These are phyloP conservation scores for Carex scoparia DNA, from an alignment of 176 grass and related monocot genomes.

Conservation along the genomic window DNA sequence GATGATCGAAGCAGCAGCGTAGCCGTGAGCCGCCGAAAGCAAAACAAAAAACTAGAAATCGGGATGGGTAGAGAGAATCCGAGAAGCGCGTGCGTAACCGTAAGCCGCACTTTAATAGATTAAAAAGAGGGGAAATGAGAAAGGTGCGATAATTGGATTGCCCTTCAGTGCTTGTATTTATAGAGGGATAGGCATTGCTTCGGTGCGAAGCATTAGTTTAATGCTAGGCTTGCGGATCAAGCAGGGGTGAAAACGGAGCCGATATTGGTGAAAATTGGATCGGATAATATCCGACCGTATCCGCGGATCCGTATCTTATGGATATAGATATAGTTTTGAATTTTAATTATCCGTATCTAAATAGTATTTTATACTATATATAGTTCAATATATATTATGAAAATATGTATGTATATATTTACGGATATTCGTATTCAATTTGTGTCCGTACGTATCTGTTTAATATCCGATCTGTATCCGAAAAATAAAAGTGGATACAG, in stretches of 20 bases:
- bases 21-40: conserved; percentile 22
- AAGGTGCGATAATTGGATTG: not conserved
- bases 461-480: no score
- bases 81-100: conserved; percentile 75
- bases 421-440: no score
- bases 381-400: no score
- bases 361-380: no score
- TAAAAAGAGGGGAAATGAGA: not conserved
- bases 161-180: not conserved
- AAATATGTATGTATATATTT: no score
- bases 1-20: conserved; percentile 31
- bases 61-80: not conserved
- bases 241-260: not conserved
- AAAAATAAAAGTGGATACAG: no score
- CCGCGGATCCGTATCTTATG: no score
- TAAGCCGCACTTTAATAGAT: conserved; percentile 55
- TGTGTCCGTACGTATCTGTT: no score
- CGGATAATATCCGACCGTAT: no score
- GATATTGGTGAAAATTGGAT: no score
- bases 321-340: no score
- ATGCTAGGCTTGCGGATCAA: not conserved
- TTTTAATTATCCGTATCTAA: no score
- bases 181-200: conserved; percentile 9
- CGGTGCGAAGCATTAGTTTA: not conserved
- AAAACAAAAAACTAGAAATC: not conserved